Conservation (phyloP, 306 rosid genomes). For the Gleditsia sinensis region DNA sequence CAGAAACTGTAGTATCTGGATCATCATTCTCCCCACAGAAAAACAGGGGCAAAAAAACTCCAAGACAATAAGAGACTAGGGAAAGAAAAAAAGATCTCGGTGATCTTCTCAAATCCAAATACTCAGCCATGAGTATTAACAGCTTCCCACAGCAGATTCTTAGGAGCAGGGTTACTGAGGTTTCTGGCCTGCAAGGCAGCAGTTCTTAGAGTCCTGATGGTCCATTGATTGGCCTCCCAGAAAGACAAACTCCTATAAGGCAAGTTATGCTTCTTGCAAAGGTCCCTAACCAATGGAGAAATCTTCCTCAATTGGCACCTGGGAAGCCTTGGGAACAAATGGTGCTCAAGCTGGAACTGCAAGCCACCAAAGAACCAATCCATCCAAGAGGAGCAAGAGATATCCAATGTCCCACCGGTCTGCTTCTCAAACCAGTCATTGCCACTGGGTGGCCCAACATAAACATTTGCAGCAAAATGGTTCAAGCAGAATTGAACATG, state of each 20-base stretch:
- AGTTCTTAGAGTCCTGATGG: constrained; percentile 45
- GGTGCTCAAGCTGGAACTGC: constrained; percentile 64
- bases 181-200: constrained; percentile 56
- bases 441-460: constrained; percentile 54
- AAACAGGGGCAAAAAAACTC: neutral
- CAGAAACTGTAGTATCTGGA: constrained; percentile 17
- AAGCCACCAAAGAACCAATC: constrained; percentile 73
- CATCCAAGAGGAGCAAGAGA: constrained; percentile 54
- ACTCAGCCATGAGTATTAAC: constrained; percentile 57
- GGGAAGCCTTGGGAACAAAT: constrained; percentile 56
- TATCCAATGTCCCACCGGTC: constrained; percentile 56
- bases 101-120: constrained; percentile 6
- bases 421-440: constrained; percentile 74
- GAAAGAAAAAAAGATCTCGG: neutral
- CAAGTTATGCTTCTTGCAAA: constrained; percentile 68
- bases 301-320: constrained; percentile 60
- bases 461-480: constrained; percentile 60
- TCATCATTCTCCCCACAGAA: constrained; percentile 10
- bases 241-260: constrained; percentile 59
- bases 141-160: constrained; percentile 72
- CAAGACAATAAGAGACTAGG: neutral
- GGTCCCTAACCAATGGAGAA: constrained; percentile 56
- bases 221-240: constrained; percentile 55
- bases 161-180: constrained; percentile 32
- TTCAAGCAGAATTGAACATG: constrained; percentile 66